Percentiles rank a stretch among this genome's conserved stretches.
These are phyloP conservation scores for Candida rishiriensis DNA, from an alignment of 805 yeast genomes.

Conservation along the genomic window DNA sequence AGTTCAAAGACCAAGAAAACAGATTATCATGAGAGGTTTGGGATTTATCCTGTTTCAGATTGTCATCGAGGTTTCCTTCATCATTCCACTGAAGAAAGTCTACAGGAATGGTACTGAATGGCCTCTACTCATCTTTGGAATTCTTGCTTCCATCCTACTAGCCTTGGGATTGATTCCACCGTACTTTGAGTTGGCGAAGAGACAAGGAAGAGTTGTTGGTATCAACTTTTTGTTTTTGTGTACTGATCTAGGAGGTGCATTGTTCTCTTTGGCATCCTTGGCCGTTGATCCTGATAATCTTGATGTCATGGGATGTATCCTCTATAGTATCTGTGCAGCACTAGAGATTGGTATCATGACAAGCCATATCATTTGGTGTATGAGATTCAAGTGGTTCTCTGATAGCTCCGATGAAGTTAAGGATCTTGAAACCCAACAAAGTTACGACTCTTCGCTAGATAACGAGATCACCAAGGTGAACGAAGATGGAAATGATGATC, in stretches of 20 bases:
- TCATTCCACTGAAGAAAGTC: slow-evolving; percentile 46
- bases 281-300: slow-evolving; percentile 48
- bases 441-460: slow-evolving; percentile 2
- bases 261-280: slow-evolving; percentile 57
- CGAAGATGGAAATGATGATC: neutral
- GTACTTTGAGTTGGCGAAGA: slow-evolving; percentile 47
- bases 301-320: slow-evolving; percentile 75
- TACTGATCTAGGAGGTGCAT: slow-evolving; percentile 51
- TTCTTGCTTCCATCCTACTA: slow-evolving; percentile 43
- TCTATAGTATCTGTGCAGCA: slow-evolving; percentile 68
- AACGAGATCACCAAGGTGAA: slow-evolving; percentile 4
- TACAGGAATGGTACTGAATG: slow-evolving; percentile 37
- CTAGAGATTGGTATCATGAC: slow-evolving; percentile 74
- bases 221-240: slow-evolving; percentile 46
- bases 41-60: slow-evolving; percentile 34
- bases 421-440: slow-evolving; percentile 1
- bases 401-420: slow-evolving; percentile 1
- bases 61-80: slow-evolving; percentile 43
- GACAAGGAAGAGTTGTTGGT: slow-evolving; percentile 51
- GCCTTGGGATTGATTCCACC: slow-evolving; percentile 54
- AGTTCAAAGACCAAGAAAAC: slow-evolving; percentile 27
- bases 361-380: slow-evolving; percentile 68
- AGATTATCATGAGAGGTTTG: slow-evolving; percentile 27
- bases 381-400: slow-evolving; percentile 33
- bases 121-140: slow-evolving; percentile 46